Evolutionary conservation across 805 yeast species (phyloP).

Genomic region (Spathaspora gorwiae): DNA sequence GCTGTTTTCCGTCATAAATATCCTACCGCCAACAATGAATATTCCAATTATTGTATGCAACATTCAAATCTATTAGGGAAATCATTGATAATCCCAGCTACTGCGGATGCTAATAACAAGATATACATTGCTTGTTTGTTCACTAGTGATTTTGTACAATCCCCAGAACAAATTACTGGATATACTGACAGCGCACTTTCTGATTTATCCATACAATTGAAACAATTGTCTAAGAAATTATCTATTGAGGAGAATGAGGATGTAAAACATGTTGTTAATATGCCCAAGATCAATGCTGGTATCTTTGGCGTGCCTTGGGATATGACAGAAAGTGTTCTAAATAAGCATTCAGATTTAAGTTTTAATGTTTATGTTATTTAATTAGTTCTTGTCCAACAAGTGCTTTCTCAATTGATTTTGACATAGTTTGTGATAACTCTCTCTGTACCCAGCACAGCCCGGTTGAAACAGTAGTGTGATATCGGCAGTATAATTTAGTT

Average conservation of each 20-base stretch:
- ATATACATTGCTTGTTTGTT: slow-evolving; percentile 61
- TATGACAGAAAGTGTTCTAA: slow-evolving; percentile 52
- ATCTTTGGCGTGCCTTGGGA: slow-evolving; percentile 79
- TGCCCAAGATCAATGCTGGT: slow-evolving; percentile 82
- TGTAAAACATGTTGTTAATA: slow-evolving; percentile 33
- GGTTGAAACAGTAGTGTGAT: too few species aligned
- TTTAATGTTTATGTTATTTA: slow-evolving; percentile 48
- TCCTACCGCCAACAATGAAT: slow-evolving; percentile 53
- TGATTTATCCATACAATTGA: slow-evolving; percentile 41
- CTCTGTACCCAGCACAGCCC: too few species aligned
- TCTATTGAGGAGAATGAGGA: slow-evolving; percentile 6
- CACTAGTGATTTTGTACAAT: slow-evolving; percentile 50
- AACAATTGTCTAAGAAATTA: background rate
- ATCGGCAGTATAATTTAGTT: too few species aligned
- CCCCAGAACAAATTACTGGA: slow-evolving; percentile 42
- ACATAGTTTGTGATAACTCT: too few species aligned
- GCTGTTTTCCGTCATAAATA: slow-evolving; percentile 47
- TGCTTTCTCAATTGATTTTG: too few species aligned
- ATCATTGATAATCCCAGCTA: slow-evolving; percentile 40
- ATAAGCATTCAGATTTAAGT: slow-evolving; percentile 21
- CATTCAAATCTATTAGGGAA: slow-evolving; percentile 48
- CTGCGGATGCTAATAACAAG: slow-evolving; percentile 21
- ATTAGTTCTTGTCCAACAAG: too few species aligned
- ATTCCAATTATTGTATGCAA: slow-evolving; percentile 40
- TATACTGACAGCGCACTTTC: slow-evolving; percentile 49